Percentiles rank a stretch among this genome's conserved stretches.
phyloP scores from a whole-genome alignment of 441 rosid genomes.

The Arabidopsis hybrid region DNA sequence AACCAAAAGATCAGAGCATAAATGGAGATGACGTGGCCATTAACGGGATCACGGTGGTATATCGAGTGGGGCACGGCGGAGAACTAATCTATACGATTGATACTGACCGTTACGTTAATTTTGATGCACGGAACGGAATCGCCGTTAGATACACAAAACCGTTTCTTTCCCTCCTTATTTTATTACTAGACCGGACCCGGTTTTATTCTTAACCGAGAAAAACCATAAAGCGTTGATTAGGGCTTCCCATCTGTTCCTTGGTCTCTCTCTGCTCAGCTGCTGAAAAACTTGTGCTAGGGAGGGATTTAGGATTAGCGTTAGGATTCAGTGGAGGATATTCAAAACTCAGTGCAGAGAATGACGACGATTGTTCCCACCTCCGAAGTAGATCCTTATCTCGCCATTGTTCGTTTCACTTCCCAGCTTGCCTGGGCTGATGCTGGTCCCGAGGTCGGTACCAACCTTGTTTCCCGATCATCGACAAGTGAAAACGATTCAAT shows the following conservation, averaged over 20 bases:
- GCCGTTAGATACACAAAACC: conserved; percentile 13
- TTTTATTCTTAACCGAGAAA: conserved; percentile 6
- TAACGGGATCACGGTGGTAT: neutral
- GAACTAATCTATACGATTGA: neutral
- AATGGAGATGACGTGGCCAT: too few relatives aligned
- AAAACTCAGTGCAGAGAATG: conserved; percentile 46
- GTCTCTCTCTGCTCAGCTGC: conserved; percentile 44
- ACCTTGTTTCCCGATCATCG: neutral
- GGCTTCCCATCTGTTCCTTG: neutral
- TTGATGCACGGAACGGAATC: neutral
- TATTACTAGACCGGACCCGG: conserved; percentile 7
- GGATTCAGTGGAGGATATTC: conserved; percentile 38
- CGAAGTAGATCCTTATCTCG: conserved; percentile 86
- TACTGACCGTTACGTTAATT: conserved; percentile 14
- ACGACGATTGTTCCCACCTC: conserved; percentile 92
- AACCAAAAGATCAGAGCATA: neutral
- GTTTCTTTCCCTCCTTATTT: conserved; percentile 7
- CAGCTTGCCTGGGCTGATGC: conserved; percentile 99
- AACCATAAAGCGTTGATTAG: conserved; percentile 7
- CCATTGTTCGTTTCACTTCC: conserved; percentile 90
- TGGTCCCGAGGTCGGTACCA: conserved; percentile 77
- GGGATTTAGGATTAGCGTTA: neutral
- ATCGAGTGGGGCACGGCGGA: too few relatives aligned
- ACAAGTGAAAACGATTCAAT: neutral
- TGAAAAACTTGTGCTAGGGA: neutral